Percentiles rank a stretch among this genome's conserved stretches.
Conservation (phyloP, 352 stramenopile species). For the Phytophthora chlamydospora region DNA sequence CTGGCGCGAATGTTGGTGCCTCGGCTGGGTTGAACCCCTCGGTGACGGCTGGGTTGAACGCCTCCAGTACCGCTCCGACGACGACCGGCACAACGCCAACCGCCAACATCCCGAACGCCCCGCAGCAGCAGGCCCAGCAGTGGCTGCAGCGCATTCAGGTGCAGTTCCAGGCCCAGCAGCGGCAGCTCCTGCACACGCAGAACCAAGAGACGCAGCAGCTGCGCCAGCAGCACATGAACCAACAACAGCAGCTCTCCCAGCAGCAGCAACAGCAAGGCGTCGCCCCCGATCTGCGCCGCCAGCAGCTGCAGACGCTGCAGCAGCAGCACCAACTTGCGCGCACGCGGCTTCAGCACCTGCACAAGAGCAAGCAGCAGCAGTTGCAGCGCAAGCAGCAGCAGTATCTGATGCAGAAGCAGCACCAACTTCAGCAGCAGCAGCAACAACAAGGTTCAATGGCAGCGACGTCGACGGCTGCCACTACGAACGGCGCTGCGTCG, state of each 20-base stretch:
- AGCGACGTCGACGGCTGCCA: slow-evolving; percentile 22
- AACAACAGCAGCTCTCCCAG: slow-evolving; percentile 76
- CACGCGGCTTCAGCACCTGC: slow-evolving; percentile 68
- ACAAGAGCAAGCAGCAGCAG: slow-evolving; percentile 84
- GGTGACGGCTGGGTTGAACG: slow-evolving; percentile 34
- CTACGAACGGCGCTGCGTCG: slow-evolving; percentile 27
- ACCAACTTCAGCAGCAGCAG: slow-evolving; percentile 73
- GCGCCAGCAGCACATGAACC: slow-evolving; percentile 74
- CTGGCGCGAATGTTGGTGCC: slow-evolving; percentile 17
- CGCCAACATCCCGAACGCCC: slow-evolving; percentile 40
- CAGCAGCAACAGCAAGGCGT: slow-evolving; percentile 75
- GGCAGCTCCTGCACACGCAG: slow-evolving; percentile 70
- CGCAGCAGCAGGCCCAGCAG: slow-evolving; percentile 80
- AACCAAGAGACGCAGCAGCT: slow-evolving; percentile 84
- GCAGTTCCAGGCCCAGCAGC: slow-evolving; percentile 82
- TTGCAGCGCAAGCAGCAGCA: slow-evolving; percentile 85
- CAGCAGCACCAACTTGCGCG: slow-evolving; percentile 77
- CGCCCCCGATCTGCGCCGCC: slow-evolving; percentile 59
- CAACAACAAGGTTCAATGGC: slow-evolving; percentile 48
- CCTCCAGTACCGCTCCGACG: slow-evolving; percentile 30
- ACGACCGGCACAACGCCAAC: slow-evolving; percentile 27
- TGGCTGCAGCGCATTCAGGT: slow-evolving; percentile 83
- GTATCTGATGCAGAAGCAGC: slow-evolving; percentile 79
- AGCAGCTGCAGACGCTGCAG: slow-evolving; percentile 78
- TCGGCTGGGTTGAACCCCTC: slow-evolving; percentile 40